A percentile compares a stretch with the other conserved stretches of the same genome.
Conservation (phyloP, 805 yeast species). For the Candida sonorensis region DNA sequence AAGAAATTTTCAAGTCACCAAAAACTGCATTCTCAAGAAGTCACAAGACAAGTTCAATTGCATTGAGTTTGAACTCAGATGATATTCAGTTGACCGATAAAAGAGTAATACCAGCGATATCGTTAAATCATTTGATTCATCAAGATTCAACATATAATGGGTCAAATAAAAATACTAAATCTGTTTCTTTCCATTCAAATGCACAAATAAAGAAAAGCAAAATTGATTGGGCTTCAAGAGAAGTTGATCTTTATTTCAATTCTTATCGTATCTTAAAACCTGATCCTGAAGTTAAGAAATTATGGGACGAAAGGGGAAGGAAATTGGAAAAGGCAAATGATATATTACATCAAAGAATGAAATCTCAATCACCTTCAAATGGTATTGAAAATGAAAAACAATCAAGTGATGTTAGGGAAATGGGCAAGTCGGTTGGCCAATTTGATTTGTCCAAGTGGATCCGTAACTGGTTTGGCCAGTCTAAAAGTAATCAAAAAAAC, state of each 20-base stretch:
- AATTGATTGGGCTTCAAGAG: slow-evolving; percentile 51
- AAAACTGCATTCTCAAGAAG: too few species aligned
- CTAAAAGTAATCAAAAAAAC: too few species aligned
- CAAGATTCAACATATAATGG: not conserved
- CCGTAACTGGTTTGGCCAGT: too few species aligned
- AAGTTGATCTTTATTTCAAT: slow-evolving; percentile 47
- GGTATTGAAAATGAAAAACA: not conserved
- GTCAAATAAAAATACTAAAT: too few species aligned
- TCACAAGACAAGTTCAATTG: slow-evolving; percentile 3
- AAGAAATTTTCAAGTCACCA: too few species aligned
- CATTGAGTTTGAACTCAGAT: slow-evolving; percentile 9
- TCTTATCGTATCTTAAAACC: slow-evolving; percentile 34
- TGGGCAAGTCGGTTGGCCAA: too few species aligned
- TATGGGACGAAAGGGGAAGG: slow-evolving; percentile 44
- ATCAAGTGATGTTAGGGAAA: not conserved
- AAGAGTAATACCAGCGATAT: slow-evolving; percentile 18
- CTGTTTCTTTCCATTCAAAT: not conserved
- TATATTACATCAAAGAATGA: slow-evolving; percentile 1
- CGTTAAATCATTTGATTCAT: slow-evolving; percentile 5
- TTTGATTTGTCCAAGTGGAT: too few species aligned
- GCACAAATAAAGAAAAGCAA: slow-evolving; percentile 1
- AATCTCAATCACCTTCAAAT: not conserved
- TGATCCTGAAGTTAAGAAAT: slow-evolving; percentile 44
- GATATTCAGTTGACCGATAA: slow-evolving; percentile 21
- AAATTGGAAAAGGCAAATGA: slow-evolving; percentile 15